These are phyloP conservation scores for Populus pruinosa DNA, from an alignment of 345 rosid genomes.

Conservation along the genomic window DNA sequence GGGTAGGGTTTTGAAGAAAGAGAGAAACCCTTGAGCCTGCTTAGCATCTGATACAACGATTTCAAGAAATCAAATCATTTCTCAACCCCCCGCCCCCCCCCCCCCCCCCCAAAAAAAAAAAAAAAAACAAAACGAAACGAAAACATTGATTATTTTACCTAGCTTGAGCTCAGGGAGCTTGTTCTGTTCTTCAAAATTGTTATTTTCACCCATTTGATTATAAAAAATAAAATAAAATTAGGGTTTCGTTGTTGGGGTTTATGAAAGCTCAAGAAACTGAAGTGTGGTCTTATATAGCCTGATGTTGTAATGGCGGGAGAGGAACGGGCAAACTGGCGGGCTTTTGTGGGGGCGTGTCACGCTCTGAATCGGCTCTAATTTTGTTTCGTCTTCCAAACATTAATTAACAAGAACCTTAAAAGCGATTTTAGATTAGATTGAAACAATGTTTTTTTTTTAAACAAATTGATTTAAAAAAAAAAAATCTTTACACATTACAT, in stretches of 20 bases:
- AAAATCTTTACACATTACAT: too few species aligned
- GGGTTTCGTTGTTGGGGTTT: too few species aligned
- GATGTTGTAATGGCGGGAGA: conserved; percentile 60
- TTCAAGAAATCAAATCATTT: conserved; percentile 9
- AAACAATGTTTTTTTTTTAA: too few species aligned
- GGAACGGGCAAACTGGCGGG: conserved; percentile 17
- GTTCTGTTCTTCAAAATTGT: conserved; percentile 47
- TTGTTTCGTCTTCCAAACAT: background rate
- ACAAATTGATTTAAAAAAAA: too few species aligned
- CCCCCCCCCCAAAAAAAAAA: too few species aligned
- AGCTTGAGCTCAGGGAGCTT: conserved; percentile 91
- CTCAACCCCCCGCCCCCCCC: too few species aligned
- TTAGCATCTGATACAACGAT: conserved; percentile 53
- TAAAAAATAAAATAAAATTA: too few species aligned
- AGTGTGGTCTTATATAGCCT: background rate
- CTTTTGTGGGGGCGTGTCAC: conserved; percentile 25
- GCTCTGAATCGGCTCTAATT: background rate
- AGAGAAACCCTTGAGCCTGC: conserved; percentile 96
- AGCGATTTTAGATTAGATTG: too few species aligned
- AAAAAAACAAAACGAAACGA: background rate
- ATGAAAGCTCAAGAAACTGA: too few species aligned
- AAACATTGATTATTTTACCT: conserved; percentile 39
- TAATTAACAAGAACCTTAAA: too few species aligned
- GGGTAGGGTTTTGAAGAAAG: conserved; percentile 89
- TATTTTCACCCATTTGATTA: conserved; percentile 45